These are phyloP conservation scores for Scopulariopsis brevicaulis DNA, from an alignment of 2,329 filamentous ascomycete genomes.

Conservation along the genomic window DNA sequence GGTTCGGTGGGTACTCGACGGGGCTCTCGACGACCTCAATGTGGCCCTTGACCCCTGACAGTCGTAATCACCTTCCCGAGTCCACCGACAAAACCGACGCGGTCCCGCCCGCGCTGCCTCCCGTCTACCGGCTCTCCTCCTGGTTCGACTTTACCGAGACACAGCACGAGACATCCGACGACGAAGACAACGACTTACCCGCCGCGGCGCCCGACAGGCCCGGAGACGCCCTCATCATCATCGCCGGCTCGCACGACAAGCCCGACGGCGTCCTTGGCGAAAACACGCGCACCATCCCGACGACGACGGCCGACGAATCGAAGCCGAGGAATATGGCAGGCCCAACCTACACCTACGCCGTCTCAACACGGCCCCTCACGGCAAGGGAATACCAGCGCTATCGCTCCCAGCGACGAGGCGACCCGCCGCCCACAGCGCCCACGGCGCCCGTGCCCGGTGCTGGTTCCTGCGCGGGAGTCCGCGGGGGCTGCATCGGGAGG, in stretches of 20 bases:
- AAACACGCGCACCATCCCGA: not conserved
- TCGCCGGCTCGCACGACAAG: not conserved
- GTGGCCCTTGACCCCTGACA: constrained; percentile 4
- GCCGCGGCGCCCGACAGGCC: not conserved
- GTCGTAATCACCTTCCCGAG: not conserved
- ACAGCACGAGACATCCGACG: not conserved
- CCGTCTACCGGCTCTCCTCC: constrained; percentile 2
- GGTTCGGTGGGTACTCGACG: not conserved
- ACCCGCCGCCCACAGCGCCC: not conserved
- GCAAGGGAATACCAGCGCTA: constrained; percentile 4
- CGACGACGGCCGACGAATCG: not conserved
- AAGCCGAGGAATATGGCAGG: not conserved
- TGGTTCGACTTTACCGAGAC: not conserved
- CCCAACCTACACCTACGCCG: not conserved
- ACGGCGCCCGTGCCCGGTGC: not conserved
- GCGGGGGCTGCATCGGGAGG: not conserved
- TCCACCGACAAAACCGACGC: not conserved
- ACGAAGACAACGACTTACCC: not conserved
- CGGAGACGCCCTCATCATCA: not conserved
- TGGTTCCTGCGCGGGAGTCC: no score
- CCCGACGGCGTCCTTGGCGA: not conserved
- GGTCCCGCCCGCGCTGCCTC: constrained; percentile 1
- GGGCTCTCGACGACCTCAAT: constrained; percentile 1
- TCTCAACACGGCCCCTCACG: constrained; percentile 1
- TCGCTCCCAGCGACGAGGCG: not conserved